Conservation (phyloP, 1,284 basidiomycete genomes). For the Fomitopsis betulina region DNA sequence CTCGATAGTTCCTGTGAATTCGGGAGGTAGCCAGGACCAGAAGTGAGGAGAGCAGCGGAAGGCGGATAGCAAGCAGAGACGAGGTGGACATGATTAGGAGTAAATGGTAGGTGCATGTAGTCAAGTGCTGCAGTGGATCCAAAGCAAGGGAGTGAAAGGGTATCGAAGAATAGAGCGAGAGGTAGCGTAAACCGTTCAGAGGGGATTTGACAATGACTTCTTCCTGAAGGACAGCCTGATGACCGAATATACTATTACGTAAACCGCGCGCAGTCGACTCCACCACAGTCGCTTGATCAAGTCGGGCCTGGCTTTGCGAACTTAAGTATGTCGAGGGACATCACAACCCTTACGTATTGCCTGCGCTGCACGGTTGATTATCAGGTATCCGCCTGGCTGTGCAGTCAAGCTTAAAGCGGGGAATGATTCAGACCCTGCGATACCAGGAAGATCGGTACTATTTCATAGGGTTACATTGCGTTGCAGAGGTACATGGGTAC, state of each 20-base stretch:
- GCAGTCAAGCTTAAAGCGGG: too few species aligned
- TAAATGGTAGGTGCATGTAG: constrained; percentile 54
- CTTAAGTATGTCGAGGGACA: too few species aligned
- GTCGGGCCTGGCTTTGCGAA: too few species aligned
- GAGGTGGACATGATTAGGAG: constrained; percentile 83
- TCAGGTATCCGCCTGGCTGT: too few species aligned
- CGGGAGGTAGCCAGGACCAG: constrained; percentile 79
- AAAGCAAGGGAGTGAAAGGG: not conserved
- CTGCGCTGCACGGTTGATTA: too few species aligned
- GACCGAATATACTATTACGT: too few species aligned
- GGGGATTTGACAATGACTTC: not conserved
- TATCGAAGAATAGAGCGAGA: constrained; percentile 1
- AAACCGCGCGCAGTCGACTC: too few species aligned
- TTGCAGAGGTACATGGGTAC: not conserved
- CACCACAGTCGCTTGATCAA: too few species aligned
- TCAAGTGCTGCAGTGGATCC: not conserved
- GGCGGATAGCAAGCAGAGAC: constrained; percentile 91
- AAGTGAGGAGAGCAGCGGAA: constrained; percentile 69
- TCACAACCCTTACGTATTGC: too few species aligned
- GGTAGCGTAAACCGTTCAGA: not conserved
- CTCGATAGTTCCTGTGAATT: constrained; percentile 89
- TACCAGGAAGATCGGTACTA: too few species aligned
- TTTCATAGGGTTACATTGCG: not conserved
- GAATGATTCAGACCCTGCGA: too few species aligned
- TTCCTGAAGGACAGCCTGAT: not conserved